Evolutionary conservation across 2,329 filamentous ascomycete species (phyloP).

Genomic region (Colletotrichum orbiculare): DNA sequence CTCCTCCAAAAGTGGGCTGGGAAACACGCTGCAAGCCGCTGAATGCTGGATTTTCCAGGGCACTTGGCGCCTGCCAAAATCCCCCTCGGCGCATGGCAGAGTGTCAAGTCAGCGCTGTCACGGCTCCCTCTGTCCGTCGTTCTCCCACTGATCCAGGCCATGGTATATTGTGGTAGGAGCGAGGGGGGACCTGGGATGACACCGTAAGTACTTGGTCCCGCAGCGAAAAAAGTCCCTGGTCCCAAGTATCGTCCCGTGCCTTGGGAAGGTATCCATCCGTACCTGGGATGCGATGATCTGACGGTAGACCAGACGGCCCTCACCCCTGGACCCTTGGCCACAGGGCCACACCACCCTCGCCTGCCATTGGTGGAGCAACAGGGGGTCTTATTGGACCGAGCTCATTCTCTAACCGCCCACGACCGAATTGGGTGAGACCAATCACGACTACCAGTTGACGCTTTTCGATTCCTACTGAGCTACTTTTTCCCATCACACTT

Average conservation of each 20-base stretch:
- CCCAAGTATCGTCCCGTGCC: constrained; percentile 12
- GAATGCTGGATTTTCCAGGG: constrained; percentile 26
- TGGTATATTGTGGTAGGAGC: constrained; percentile 4
- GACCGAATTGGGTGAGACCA: constrained; percentile 38
- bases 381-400: constrained; percentile 47
- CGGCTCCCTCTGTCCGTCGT: constrained; percentile 3
- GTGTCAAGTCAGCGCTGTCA: not conserved
- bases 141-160: constrained; percentile 1
- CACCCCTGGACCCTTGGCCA: constrained; percentile 32
- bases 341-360: constrained; percentile 20
- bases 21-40: constrained; percentile 4
- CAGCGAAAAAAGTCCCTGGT: no score
- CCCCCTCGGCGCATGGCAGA: not conserved
- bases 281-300: constrained; percentile 28
- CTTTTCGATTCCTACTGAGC: not conserved
- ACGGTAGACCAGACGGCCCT: constrained; percentile 35
- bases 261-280: not conserved
- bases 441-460: constrained; percentile 41
- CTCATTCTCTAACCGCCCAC: constrained; percentile 53
- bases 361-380: constrained; percentile 41
- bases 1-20: constrained; percentile 31
- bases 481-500: constrained; percentile 39
- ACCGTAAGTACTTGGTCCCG: constrained; percentile 1
- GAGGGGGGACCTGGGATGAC: constrained; percentile 20
- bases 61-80: not conserved